Conservation (phyloP, 306 rosid species). For the Cajanus cajan region DNA sequence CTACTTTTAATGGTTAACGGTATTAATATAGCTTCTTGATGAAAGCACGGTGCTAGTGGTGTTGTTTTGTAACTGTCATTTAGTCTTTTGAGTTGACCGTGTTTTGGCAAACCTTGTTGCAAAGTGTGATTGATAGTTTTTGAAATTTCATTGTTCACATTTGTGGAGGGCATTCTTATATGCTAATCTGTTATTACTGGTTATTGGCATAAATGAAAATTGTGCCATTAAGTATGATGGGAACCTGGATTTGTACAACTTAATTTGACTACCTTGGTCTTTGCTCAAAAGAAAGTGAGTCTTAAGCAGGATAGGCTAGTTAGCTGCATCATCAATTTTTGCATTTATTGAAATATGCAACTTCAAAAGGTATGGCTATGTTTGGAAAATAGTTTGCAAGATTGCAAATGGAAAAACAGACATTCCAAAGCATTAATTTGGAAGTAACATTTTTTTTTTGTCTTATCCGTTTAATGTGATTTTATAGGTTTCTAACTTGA, state of each 20-base stretch:
- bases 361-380: neutral
- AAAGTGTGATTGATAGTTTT: neutral
- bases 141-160: neutral
- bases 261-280: neutral
- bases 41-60: neutral
- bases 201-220: neutral
- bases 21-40: neutral
- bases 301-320: neutral
- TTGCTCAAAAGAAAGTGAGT: neutral
- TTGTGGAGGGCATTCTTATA: neutral
- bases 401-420: too few relatives aligned
- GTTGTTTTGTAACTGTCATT: slow-evolving; percentile 3
- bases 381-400: too few relatives aligned
- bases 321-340: neutral
- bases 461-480: too few relatives aligned
- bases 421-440: too few relatives aligned
- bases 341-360: slow-evolving; percentile 13
- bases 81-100: slow-evolving; percentile 2
- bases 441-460: too few relatives aligned
- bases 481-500: too few relatives aligned
- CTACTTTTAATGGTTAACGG: neutral
- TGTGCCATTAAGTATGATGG: neutral
- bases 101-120: neutral
- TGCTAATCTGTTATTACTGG: neutral
- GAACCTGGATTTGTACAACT: neutral